A percentile compares a stretch with the other conserved stretches of the same genome.
phyloP scores from a whole-genome alignment of 495 filamentous ascomycete species.

The Podospora pseudoanserina region DNA sequence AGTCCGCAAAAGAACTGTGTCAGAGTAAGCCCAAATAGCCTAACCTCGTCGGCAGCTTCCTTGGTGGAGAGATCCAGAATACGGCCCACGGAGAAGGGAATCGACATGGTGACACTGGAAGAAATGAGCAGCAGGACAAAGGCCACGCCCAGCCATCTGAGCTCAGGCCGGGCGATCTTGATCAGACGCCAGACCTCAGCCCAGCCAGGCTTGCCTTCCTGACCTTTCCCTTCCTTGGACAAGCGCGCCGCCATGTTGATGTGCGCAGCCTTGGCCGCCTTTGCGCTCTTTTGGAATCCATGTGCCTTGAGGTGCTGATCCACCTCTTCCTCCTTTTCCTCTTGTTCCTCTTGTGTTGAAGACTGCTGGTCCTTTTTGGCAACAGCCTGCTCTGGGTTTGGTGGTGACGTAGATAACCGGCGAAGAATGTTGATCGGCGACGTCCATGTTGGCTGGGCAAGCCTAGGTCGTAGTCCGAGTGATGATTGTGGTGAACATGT shows the following conservation, averaged over 20 bases:
- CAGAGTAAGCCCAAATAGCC: slow-evolving; percentile 35
- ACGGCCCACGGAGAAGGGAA: slow-evolving; percentile 93
- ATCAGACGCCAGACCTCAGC: slow-evolving; percentile 81
- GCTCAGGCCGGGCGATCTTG: slow-evolving; percentile 82
- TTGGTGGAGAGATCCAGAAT: slow-evolving; percentile 70
- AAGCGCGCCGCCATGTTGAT: slow-evolving; percentile 84
- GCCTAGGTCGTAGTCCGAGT: slow-evolving; percentile 2
- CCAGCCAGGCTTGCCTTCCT: slow-evolving; percentile 59
- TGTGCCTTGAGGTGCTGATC: slow-evolving; percentile 30
- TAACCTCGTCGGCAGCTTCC: slow-evolving; percentile 31
- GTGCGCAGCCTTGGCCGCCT: slow-evolving; percentile 81
- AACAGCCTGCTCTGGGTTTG: slow-evolving; percentile 3
- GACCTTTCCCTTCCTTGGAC: slow-evolving; percentile 71
- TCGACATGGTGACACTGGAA: slow-evolving; percentile 85
- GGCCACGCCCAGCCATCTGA: slow-evolving; percentile 70
- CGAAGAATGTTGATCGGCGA: slow-evolving; percentile 29
- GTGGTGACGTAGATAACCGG: slow-evolving; percentile 29
- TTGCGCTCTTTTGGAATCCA: slow-evolving; percentile 52
- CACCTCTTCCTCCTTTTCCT: slow-evolving; percentile 15
- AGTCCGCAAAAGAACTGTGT: slow-evolving; percentile 41
- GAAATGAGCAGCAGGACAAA: slow-evolving; percentile 83
- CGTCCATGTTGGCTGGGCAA: slow-evolving; percentile 18
- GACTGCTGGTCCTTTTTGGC: slow-evolving; percentile 3
- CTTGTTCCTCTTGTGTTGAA: slow-evolving; percentile 10
- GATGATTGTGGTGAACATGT: slow-evolving; percentile 1